A percentile compares a stretch with the other conserved stretches of the same genome.
Conservation (phyloP, 805 yeast genomes). For the Spathaspora gorwiae region DNA sequence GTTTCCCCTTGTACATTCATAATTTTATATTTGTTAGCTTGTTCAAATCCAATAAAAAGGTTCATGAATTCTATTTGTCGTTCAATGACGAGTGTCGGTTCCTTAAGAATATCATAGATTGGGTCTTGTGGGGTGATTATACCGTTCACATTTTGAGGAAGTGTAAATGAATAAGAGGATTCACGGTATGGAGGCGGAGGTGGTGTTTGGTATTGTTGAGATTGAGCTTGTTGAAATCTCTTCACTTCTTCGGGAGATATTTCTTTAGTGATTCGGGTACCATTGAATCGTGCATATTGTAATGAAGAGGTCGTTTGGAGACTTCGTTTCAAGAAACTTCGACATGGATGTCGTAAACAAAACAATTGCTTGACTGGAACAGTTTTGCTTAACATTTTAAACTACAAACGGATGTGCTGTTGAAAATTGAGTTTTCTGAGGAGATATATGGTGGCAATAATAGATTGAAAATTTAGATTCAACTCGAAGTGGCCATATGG, state of each 20-base stretch:
- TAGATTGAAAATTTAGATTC: no score
- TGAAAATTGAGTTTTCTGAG: no score
- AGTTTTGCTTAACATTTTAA: neutral
- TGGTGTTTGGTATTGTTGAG: constrained; percentile 19
- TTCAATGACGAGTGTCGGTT: constrained; percentile 84
- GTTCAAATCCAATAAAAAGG: constrained; percentile 84
- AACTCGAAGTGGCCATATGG: no score
- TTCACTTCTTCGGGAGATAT: constrained; percentile 33
- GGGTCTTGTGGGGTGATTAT: constrained; percentile 55
- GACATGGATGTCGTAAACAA: neutral
- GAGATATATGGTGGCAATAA: no score
- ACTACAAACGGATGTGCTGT: no score
- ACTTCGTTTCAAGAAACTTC: neutral
- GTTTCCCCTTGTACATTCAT: constrained; percentile 70
- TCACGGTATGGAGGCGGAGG: constrained; percentile 16
- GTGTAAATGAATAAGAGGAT: constrained; percentile 26
- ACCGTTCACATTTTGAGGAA: constrained; percentile 45
- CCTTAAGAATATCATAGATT: constrained; percentile 56
- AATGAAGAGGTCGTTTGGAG: neutral
- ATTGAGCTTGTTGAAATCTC: constrained; percentile 13
- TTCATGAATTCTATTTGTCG: constrained; percentile 87
- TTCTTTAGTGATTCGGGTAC: constrained; percentile 28
- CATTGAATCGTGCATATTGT: constrained; percentile 8
- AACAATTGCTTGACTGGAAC: neutral
- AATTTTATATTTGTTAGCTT: constrained; percentile 74